Evolutionary conservation across 208 protist species (phyloP), one percentile per base, ranked within the genome.

Genomic region (Leishmania tropica): DNA sequence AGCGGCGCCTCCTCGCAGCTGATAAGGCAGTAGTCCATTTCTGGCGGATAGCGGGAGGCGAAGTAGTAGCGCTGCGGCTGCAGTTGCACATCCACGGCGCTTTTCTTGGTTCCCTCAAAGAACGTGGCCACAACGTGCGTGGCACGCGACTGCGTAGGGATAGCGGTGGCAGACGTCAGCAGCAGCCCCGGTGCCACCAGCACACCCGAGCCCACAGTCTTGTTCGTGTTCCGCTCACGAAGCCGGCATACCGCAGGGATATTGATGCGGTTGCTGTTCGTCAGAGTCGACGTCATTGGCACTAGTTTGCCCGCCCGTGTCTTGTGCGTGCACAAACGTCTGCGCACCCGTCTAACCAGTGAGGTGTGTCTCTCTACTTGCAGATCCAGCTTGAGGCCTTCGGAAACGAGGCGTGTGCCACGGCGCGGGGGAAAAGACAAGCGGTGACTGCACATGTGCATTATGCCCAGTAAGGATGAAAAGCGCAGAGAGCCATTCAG

Each of bases 11-110:
- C 83, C 40, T 97, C 94, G 81, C 93, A 95, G 6, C 88, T 89
- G n/a, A 98, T 87, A 71, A 98, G 76, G 82, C 93, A 97, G 91
- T 98, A 98, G 71, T 97, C 92, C 88, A 98, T 94, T 85, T 97
- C 90, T 15, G 93, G 92, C 19, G 96, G 96, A 81, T 94, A 97
- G 42, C 84, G 80, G 0, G 93, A 89, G 24, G 88, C 76, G 75
- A 98, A 98, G 78, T 90, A 98, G 75, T 89, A 89, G 60, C 88
- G 78, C 56, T 93, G 73, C 5, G 96, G 96, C 70, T 93, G 85
- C 28, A 98, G 80, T 51, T 79, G 84, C 28, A 91, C 94, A 42
- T 93, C 85, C 1, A 98, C 83, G 1, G 89, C 64, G 15, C 65
- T 86, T 81, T 98, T 97, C 83, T 98, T 98, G 24, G 92, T 95